Base-by-base conservation (phyloP, 2,329 filamentous ascomycete genomes). In the Aspergillus glaucus region DNA sequence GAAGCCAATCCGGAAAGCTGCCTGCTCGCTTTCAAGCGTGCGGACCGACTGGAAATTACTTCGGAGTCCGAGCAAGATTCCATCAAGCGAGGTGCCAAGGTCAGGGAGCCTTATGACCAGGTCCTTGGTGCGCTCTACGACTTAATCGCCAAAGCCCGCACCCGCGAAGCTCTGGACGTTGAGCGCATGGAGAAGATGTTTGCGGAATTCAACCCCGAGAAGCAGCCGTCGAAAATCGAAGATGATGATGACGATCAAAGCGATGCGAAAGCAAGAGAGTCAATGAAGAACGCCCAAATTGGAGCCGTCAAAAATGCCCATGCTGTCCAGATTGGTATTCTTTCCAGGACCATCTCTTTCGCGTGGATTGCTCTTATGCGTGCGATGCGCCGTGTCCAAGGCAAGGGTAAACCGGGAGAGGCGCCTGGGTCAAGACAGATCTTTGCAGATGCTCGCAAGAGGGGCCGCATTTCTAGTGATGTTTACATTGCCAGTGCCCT, bases 331-430 rank as follows among this genome's bases (percentile, higher is more conserved):
- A 82, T 85, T 30, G 83, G 86, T 24, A 76, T 87, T 14, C 78
- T 97, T 19, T 92, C 87, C 39, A 85, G 86, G 59, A 92, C 88
- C 1, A 85, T 98, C 48, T 95, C 93, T 0, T 91, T 89, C 61
- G 85, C 90, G 4, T 98, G 93, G 93, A 94, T 97, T 62, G 89
- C 90, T 14, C 77, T 97, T 50, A 94, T 95, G 71, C 85, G 93
- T 45, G 87, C 92, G 3, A 95, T 95, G 81, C 87, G 93, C 49
- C 88, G 93, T 46, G 85, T 97, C 14, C 91, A 97, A 69, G 94
- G 93, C 53, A 85, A 86, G 61, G 83, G 83, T 43, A 78, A 79
- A 52, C 89, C 91, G 55, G 85, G 85, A 32, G 83, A 81, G 59
- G 66, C 75, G 12, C 74, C 81, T 34, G 93, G 93, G 3, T 86